A percentile compares a stretch with the other conserved stretches of the same genome.
Conservation (phyloP, 306 rosid genomes). For the Vigna nakashimae region DNA sequence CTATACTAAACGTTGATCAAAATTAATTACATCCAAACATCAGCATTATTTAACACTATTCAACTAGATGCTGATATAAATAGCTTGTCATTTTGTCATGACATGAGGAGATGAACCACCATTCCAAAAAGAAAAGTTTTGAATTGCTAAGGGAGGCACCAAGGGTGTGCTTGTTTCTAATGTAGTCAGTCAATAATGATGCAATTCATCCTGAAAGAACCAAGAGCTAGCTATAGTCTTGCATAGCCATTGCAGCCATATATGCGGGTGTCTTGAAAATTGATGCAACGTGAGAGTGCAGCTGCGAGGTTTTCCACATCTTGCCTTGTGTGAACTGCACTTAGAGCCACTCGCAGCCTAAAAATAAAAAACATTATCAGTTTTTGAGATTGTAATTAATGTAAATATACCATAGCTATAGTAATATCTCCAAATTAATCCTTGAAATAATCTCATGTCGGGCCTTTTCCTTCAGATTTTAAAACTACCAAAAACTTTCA, state of each 20-base stretch:
- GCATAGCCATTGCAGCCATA: slow-evolving; percentile 57
- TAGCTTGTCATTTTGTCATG: slow-evolving; percentile 26
- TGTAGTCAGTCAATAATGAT: background rate
- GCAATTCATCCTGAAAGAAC: slow-evolving; percentile 33
- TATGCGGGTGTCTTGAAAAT: slow-evolving; percentile 65
- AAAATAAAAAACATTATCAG: background rate
- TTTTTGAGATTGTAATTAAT: background rate
- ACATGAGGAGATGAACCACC: background rate
- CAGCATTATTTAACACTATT: background rate
- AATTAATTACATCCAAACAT: background rate
- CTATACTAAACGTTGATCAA: background rate
- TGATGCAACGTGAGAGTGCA: slow-evolving; percentile 73
- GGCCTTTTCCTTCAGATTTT: background rate
- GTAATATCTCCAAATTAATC: background rate
- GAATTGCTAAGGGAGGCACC: background rate
- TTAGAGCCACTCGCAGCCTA: slow-evolving; percentile 83
- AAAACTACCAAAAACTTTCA: background rate
- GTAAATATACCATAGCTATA: background rate
- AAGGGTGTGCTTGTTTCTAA: background rate
- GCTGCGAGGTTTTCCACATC: slow-evolving; percentile 74
- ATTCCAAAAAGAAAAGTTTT: slow-evolving; percentile 27
- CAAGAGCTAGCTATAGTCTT: slow-evolving; percentile 55
- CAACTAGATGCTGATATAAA: slow-evolving; percentile 25
- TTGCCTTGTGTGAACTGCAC: slow-evolving; percentile 77
- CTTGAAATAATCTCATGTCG: background rate